phyloP scores from a whole-genome alignment of 306 rosid species.

The Astragalus membranaceus region DNA sequence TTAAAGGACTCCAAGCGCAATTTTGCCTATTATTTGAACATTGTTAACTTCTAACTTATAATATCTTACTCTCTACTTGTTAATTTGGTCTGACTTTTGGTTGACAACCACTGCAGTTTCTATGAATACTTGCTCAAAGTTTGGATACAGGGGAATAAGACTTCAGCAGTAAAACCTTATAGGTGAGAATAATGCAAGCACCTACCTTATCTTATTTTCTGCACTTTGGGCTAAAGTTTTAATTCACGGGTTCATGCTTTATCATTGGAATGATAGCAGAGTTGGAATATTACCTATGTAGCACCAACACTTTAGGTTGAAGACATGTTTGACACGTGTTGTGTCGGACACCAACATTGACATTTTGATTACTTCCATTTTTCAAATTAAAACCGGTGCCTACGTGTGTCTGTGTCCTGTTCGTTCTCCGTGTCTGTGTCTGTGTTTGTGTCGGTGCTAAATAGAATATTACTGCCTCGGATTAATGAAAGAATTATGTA shows the following conservation, averaged over 20 bases:
- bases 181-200: constrained; percentile 47
- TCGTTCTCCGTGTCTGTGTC: too few species aligned
- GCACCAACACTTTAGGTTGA: too few species aligned
- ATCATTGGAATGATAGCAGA: constrained; percentile 5
- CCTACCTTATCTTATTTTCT: neutral
- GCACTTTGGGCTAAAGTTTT: neutral
- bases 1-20: too few species aligned
- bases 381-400: too few species aligned
- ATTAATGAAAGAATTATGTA: neutral
- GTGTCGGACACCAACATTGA: too few species aligned
- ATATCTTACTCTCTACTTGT: neutral
- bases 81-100: constrained; percentile 18
- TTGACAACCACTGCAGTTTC: constrained; percentile 60
- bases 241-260: constrained; percentile 9
- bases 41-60: neutral
- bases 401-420: too few species aligned
- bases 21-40: neutral
- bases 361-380: too few species aligned
- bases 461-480: constrained; percentile 4
- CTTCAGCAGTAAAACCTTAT: constrained; percentile 70
- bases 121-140: constrained; percentile 97
- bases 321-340: too few species aligned
- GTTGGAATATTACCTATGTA: neutral
- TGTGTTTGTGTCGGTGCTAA: too few species aligned
- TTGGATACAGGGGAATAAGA: constrained; percentile 90